Conservation (phyloP, 805 yeast genomes). For the Wickerhamiella cacticola region DNA sequence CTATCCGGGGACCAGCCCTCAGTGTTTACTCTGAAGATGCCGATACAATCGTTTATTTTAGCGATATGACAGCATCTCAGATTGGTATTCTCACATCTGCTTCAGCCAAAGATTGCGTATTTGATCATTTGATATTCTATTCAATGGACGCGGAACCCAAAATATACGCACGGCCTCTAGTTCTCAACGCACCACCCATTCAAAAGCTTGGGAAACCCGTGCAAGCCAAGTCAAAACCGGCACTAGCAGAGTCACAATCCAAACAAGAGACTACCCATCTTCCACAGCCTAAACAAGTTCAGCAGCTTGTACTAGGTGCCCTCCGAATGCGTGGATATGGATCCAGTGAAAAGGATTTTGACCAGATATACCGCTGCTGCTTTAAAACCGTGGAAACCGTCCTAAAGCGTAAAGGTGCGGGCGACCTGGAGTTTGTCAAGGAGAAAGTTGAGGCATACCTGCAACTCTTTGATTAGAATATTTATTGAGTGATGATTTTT, state of each 20-base stretch:
- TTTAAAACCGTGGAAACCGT: conserved; percentile 24
- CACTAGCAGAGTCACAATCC: not conserved
- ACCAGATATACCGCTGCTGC: conserved; percentile 24
- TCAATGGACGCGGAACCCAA: conserved; percentile 2
- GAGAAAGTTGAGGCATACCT: conserved; percentile 7
- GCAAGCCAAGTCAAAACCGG: not conserved
- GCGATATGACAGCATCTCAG: conserved; percentile 15
- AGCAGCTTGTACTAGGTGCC: conserved; percentile 28
- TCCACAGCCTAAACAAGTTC: conserved; percentile 15
- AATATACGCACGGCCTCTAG: conserved; percentile 16
- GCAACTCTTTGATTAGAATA: not conserved
- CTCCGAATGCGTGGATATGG: conserved; percentile 28
- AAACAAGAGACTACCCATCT: not conserved
- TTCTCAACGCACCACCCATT: not conserved
- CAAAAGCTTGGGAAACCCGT: not conserved
- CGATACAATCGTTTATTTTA: conserved; percentile 14
- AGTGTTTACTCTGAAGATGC: conserved; percentile 15
- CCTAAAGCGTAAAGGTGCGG: conserved; percentile 12
- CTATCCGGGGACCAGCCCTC: conserved; percentile 18
- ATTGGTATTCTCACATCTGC: conserved; percentile 10
- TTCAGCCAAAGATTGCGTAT: not conserved
- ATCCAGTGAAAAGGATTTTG: conserved; percentile 24
- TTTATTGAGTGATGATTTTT: no score
- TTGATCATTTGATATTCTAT: conserved; percentile 17
- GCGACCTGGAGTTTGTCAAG: not conserved